Evolutionary conservation across 1,284 basidiomycete genomes (phyloP).

Genomic region (Apiotrichum mycotoxinovorans): DNA sequence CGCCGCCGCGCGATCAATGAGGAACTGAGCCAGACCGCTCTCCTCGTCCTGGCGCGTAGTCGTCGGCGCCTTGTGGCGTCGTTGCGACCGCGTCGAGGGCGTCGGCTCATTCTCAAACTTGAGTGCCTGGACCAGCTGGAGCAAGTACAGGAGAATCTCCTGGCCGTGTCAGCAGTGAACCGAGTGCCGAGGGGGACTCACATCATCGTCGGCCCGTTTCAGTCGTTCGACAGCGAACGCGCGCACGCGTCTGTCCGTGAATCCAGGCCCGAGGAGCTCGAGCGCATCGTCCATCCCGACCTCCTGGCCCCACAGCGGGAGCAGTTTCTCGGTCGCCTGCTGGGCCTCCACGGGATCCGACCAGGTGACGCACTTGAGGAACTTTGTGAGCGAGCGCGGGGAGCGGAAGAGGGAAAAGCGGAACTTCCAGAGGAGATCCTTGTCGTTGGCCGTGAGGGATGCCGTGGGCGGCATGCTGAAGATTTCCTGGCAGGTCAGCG

Average conservation of each 20-base stretch:
- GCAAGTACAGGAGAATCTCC: conserved; percentile 87
- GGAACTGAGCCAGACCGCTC: conserved; percentile 81
- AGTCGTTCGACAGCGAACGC: conserved; percentile 92
- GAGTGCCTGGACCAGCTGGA: conserved; percentile 95
- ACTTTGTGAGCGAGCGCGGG: conserved; percentile 83
- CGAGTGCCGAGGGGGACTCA: conserved; percentile 47
- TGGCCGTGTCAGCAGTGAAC: conserved; percentile 43
- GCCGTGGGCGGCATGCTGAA: conserved; percentile 86
- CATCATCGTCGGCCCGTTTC: conserved; percentile 88
- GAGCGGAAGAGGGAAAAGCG: conserved; percentile 85
- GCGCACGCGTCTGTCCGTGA: conserved; percentile 83
- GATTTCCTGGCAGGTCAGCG: conserved; percentile 64
- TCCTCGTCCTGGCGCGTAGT: conserved; percentile 54
- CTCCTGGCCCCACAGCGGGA: conserved; percentile 90
- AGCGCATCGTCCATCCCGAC: conserved; percentile 95
- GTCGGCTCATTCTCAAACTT: conserved; percentile 68
- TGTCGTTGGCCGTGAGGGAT: conserved; percentile 81
- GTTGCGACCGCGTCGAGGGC: conserved; percentile 54
- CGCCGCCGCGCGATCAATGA: conserved; percentile 77
- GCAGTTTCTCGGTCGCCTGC: conserved; percentile 91
- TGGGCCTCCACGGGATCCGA: conserved; percentile 92
- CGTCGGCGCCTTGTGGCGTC: conserved; percentile 39
- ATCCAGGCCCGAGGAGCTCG: conserved; percentile 86
- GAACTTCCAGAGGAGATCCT: conserved; percentile 97
- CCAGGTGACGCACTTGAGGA: conserved; percentile 98